Conservation (phyloP, 306 rosid genomes). For the Quercus suber region DNA sequence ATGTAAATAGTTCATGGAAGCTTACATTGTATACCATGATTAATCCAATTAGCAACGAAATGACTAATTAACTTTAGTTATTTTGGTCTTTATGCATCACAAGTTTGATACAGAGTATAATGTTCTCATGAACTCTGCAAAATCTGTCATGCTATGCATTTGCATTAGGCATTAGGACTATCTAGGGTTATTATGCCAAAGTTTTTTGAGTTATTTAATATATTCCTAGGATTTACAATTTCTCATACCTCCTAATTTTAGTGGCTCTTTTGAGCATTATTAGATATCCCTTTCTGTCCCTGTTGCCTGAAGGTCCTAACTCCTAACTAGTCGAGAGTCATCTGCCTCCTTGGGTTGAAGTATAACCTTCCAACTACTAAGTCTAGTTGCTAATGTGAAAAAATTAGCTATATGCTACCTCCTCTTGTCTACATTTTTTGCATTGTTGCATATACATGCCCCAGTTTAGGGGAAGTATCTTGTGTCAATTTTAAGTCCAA, state of each 20-base stretch:
- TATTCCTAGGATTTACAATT: not conserved
- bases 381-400: not conserved
- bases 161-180: not conserved
- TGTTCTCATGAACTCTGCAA: not conserved
- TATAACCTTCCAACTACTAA: not conserved
- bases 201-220: not conserved
- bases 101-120: not conserved
- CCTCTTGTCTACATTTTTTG: not conserved
- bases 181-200: not conserved
- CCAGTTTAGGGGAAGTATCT: no score
- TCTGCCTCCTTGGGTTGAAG: constrained; percentile 1
- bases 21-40: constrained; percentile 16
- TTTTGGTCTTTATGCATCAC: not conserved
- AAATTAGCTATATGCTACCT: not conserved
- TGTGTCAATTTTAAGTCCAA: no score
- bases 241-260: not conserved
- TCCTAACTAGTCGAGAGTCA: constrained; percentile 9
- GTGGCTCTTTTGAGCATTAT: not conserved
- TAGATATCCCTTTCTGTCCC: not conserved
- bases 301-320: not conserved
- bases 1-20: not conserved
- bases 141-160: not conserved
- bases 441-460: not conserved
- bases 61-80: not conserved
- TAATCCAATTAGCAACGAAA: not conserved